Percentiles rank a stretch among this genome's conserved stretches.
These are phyloP conservation scores for Boehmeria nivea DNA, from an alignment of 306 rosid species.

Conservation along the genomic window DNA sequence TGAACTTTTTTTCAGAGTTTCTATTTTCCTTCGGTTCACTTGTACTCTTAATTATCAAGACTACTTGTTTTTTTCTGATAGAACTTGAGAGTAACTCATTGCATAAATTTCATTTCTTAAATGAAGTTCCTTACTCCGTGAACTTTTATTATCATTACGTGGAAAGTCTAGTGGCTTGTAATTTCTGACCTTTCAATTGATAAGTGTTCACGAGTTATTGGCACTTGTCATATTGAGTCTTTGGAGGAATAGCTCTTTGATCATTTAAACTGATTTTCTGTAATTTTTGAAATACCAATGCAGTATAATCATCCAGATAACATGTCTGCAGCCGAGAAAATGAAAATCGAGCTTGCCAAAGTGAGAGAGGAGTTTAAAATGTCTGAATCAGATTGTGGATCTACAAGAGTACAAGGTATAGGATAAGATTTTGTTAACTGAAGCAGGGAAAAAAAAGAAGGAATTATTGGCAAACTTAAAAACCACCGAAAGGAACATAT, in stretches of 20 bases:
- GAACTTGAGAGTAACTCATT: too few relatives aligned
- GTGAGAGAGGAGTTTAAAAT: conserved; percentile 82
- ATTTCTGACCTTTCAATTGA: neutral
- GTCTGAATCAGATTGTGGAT: conserved; percentile 95
- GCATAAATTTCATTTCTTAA: too few relatives aligned
- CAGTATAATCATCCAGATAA: conserved; percentile 93
- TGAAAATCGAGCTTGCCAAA: conserved; percentile 74
- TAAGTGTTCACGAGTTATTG: neutral
- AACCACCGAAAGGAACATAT: too few relatives aligned
- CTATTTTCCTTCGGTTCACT: too few relatives aligned
- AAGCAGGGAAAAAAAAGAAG: neutral
- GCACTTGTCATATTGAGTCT: too few relatives aligned
- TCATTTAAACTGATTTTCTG: neutral
- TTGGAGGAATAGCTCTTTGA: neutral
- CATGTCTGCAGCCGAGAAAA: conserved; percentile 76
- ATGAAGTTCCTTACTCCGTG: too few relatives aligned
- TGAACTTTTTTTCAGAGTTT: too few relatives aligned
- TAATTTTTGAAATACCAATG: conserved; percentile 24
- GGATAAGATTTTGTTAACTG: neutral
- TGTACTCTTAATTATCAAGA: too few relatives aligned
- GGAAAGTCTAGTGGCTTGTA: too few relatives aligned
- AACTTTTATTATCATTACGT: too few relatives aligned
- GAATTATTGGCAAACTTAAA: neutral
- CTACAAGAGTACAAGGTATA: conserved; percentile 90
- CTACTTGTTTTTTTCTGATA: too few relatives aligned